A percentile compares a stretch with the other conserved stretches of the same genome.
These are phyloP conservation scores for Bryoglossum gracile DNA, from an alignment of 495 filamentous ascomycete species.

Conservation along the genomic window DNA sequence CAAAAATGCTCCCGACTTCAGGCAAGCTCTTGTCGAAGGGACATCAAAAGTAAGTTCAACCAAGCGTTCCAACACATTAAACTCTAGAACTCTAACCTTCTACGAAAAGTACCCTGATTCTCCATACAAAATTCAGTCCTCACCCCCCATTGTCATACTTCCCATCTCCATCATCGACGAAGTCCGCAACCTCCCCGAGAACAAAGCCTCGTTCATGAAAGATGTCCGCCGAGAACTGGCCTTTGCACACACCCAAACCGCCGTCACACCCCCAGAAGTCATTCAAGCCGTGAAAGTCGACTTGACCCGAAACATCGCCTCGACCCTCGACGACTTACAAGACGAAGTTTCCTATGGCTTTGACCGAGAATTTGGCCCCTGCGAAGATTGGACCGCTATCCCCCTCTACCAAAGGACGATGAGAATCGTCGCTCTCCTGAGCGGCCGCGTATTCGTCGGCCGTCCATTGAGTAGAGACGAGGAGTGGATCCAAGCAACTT, in stretches of 20 bases:
- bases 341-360: constrained; percentile 22
- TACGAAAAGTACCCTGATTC: not conserved
- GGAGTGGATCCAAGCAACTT: constrained; percentile 49
- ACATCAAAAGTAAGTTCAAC: not conserved
- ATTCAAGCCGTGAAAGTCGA: constrained; percentile 7
- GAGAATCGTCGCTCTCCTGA: constrained; percentile 47
- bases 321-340: constrained; percentile 13
- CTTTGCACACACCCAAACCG: constrained; percentile 9
- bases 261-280: not conserved
- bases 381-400: constrained; percentile 32
- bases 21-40: not conserved
- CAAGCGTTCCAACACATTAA: not conserved
- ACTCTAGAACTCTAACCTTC: not conserved
- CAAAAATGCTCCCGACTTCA: not conserved
- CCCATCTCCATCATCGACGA: constrained; percentile 9
- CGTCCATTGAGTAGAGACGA: constrained; percentile 42
- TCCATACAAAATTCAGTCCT: not conserved
- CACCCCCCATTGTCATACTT: constrained; percentile 13
- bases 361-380: constrained; percentile 18
- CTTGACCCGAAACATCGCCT: constrained; percentile 10
- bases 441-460: constrained; percentile 53
- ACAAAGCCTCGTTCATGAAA: constrained; percentile 12
- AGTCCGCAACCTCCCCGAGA: constrained; percentile 14
- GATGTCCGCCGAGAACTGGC: constrained; percentile 1
- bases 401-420: constrained; percentile 33